Evolutionary conservation across 352 stramenopile genomes (phyloP).

Genomic region (Globisporangium nunn): DNA sequence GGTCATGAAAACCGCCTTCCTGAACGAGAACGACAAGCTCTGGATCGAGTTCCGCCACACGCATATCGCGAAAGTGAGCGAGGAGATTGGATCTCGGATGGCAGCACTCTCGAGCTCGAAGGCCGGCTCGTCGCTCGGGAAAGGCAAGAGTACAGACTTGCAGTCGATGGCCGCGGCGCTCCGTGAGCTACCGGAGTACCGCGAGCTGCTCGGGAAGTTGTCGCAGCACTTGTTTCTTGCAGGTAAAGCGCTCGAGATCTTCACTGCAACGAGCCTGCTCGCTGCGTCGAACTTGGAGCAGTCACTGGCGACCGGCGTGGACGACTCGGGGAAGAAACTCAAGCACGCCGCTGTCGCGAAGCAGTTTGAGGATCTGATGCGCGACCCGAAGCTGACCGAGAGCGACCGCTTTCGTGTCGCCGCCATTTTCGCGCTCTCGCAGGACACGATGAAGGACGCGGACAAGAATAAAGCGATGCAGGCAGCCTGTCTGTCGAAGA

Average conservation of each 20-base stretch:
- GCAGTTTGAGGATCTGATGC: slow-evolving; percentile 85
- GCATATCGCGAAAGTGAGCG: slow-evolving; percentile 91
- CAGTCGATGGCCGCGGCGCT: slow-evolving; percentile 87
- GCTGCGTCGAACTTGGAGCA: slow-evolving; percentile 93
- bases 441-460: slow-evolving; percentile 82
- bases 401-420: slow-evolving; percentile 88
- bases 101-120: slow-evolving; percentile 67
- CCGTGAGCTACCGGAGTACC: slow-evolving; percentile 92
- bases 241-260: slow-evolving; percentile 91
- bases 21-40: slow-evolving; percentile 96
- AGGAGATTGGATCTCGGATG: slow-evolving; percentile 78
- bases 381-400: slow-evolving; percentile 65
- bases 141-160: slow-evolving; percentile 83
- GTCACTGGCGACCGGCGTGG: slow-evolving; percentile 91
- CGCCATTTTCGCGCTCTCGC: slow-evolving; percentile 91
- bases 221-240: slow-evolving; percentile 93
- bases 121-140: slow-evolving; percentile 68
- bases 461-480: slow-evolving; percentile 85
- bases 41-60: slow-evolving; percentile 95
- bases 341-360: slow-evolving; percentile 83
- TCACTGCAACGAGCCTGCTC: slow-evolving; percentile 84
- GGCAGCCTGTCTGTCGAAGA: slow-evolving; percentile 71
- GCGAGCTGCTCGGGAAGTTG: slow-evolving; percentile 92
- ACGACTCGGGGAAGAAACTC: slow-evolving; percentile 89
- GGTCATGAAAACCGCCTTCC: slow-evolving; percentile 86